Evolutionary conservation across 2,329 filamentous ascomycete genomes (phyloP).

Genomic region (Aspergillus brasiliensis): DNA sequence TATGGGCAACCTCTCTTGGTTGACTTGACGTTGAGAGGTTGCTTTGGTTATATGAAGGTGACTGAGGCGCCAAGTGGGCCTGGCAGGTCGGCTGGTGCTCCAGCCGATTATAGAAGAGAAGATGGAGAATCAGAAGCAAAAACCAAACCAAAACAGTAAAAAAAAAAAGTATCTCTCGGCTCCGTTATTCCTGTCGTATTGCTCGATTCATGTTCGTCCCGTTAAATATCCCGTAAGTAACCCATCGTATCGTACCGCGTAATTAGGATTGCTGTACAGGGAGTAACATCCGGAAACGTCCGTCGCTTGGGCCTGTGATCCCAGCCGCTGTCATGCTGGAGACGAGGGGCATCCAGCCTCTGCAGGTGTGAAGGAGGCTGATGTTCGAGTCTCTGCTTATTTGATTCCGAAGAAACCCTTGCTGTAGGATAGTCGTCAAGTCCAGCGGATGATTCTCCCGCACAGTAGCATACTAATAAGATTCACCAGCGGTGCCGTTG

Average conservation of each 20-base stretch:
- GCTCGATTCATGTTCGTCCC: constrained; percentile 15
- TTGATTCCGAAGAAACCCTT: not conserved
- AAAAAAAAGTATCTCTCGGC: constrained; percentile 9
- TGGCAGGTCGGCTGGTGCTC: not conserved
- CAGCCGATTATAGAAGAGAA: not conserved
- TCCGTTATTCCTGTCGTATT: constrained; percentile 14
- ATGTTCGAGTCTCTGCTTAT: not conserved
- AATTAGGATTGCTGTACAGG: constrained; percentile 17
- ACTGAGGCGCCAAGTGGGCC: not conserved
- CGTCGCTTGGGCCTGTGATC: constrained; percentile 2
- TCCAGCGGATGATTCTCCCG: constrained; percentile 12
- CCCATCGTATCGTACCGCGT: constrained; percentile 19
- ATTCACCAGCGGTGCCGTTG: constrained; percentile 50
- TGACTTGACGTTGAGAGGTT: not conserved
- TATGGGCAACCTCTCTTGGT: not conserved
- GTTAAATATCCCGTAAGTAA: constrained; percentile 19
- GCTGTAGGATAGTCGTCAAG: constrained; percentile 1
- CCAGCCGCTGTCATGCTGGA: not conserved
- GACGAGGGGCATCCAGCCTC: not conserved
- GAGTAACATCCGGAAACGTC: constrained; percentile 12
- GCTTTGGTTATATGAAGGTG: not conserved
- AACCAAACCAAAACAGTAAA: not conserved
- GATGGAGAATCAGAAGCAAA: not conserved
- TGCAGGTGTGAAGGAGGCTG: not conserved
- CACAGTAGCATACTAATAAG: constrained; percentile 36